Percentiles rank a stretch among this genome's conserved stretches.
Evolutionary conservation across 73 alveolate species (phyloP).

Genomic region (Breviolum minutum): DNA sequence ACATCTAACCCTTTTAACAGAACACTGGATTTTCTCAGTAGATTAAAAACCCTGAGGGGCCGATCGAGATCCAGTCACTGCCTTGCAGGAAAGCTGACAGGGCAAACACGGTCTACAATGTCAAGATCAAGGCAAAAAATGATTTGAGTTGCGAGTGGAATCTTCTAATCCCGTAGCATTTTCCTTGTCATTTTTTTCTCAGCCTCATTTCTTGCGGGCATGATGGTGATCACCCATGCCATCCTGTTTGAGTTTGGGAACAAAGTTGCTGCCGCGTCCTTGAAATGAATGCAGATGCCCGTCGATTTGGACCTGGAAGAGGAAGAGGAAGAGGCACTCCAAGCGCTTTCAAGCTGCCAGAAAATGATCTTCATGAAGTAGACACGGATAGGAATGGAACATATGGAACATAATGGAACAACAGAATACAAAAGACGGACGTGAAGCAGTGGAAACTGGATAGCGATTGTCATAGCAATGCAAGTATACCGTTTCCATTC

Average conservation of each 20-base stretch:
- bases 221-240: not conserved
- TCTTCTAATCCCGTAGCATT: not conserved
- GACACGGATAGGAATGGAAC: too few relatives aligned
- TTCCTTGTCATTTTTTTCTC: not conserved
- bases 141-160: not conserved
- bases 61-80: not conserved
- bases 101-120: slow-evolving; percentile 87
- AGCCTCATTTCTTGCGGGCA: not conserved
- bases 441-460: too few relatives aligned
- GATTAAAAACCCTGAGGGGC: too few relatives aligned
- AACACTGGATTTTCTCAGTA: not conserved
- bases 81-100: slow-evolving; percentile 71
- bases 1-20: not conserved
- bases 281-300: slow-evolving; percentile 54
- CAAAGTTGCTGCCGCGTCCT: not conserved
- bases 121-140: slow-evolving; percentile 47
- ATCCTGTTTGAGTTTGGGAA: not conserved
- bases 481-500: too few relatives aligned
- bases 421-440: too few relatives aligned
- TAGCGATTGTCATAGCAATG: too few relatives aligned
- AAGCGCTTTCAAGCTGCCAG: not conserved
- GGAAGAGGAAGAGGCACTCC: slow-evolving; percentile 42
- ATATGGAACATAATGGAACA: too few relatives aligned
- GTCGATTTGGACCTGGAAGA: slow-evolving; percentile 81
- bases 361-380: too few relatives aligned